These are phyloP conservation scores for Calcarisporium arbuscula DNA, from an alignment of 2,329 filamentous ascomycete species.

Conservation along the genomic window DNA sequence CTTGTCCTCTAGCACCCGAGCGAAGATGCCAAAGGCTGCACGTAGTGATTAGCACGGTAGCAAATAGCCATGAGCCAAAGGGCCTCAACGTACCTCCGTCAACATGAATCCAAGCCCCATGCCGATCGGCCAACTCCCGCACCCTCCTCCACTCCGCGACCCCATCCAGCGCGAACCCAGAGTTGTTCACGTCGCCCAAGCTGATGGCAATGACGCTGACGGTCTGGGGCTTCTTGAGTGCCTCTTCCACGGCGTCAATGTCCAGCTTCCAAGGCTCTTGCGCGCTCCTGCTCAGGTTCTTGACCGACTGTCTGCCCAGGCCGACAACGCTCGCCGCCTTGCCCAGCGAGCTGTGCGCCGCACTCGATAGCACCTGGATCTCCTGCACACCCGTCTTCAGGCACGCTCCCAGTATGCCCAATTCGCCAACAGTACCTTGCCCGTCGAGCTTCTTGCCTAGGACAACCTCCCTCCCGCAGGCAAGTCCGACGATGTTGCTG, in stretches of 20 bases:
- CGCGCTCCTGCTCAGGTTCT: slow-evolving; percentile 45
- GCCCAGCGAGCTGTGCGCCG: slow-evolving; percentile 74
- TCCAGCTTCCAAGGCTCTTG: slow-evolving; percentile 65
- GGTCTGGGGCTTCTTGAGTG: slow-evolving; percentile 44
- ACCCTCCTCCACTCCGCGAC: slow-evolving; percentile 55
- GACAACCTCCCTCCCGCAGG: slow-evolving; percentile 58
- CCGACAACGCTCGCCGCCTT: slow-evolving; percentile 83
- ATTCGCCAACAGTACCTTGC: slow-evolving; percentile 49
- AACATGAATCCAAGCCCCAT: slow-evolving; percentile 81
- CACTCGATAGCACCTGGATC: slow-evolving; percentile 72
- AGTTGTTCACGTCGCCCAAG: slow-evolving; percentile 86
- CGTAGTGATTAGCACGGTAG: slow-evolving; percentile 5
- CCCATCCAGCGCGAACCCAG: slow-evolving; percentile 62
- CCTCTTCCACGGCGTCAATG: slow-evolving; percentile 54
- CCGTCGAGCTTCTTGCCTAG: slow-evolving; percentile 32
- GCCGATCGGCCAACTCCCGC: slow-evolving; percentile 62
- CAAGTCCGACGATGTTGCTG: slow-evolving; percentile 74
- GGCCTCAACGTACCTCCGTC: slow-evolving; percentile 56
- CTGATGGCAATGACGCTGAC: slow-evolving; percentile 77
- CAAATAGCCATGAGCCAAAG: slow-evolving; percentile 3
- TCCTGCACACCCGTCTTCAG: slow-evolving; percentile 54
- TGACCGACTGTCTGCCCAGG: slow-evolving; percentile 63
- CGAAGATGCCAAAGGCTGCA: slow-evolving; percentile 77
- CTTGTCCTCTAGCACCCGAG: slow-evolving; percentile 53
- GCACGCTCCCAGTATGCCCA: slow-evolving; percentile 65